These are phyloP conservation scores for Parathielavia hyrcaniae DNA, from an alignment of 495 filamentous ascomycete species.

Conservation along the genomic window DNA sequence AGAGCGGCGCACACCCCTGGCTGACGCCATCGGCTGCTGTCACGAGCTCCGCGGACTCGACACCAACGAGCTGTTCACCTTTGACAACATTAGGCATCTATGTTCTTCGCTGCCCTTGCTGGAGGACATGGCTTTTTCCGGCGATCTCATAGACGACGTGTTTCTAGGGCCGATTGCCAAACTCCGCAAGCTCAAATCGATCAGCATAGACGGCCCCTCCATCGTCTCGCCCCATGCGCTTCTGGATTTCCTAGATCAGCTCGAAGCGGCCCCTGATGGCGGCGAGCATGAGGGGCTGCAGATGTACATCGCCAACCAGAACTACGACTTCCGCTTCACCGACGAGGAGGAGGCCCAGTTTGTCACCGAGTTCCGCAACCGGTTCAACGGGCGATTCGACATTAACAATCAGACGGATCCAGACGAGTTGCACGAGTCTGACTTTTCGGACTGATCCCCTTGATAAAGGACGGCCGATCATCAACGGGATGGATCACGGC, in stretches of 20 bases:
- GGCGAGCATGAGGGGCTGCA: constrained; percentile 24
- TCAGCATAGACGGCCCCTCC: constrained; percentile 45
- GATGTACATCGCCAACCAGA: constrained; percentile 28
- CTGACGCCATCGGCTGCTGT: constrained; percentile 41
- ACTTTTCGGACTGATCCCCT: constrained; percentile 27
- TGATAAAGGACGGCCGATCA: too few species aligned
- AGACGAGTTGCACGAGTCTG: constrained; percentile 31
- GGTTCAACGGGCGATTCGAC: constrained; percentile 26
- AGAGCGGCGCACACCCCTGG: constrained; percentile 38
- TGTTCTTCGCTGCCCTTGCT: constrained; percentile 39
- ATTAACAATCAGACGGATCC: constrained; percentile 30
- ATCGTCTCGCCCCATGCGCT: constrained; percentile 44
- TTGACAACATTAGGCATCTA: constrained; percentile 11
- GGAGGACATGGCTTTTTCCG: constrained; percentile 52
- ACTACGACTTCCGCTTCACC: constrained; percentile 20
- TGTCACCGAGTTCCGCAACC: constrained; percentile 13
- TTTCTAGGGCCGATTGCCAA: constrained; percentile 40
- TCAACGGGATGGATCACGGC: too few species aligned
- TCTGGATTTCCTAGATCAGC: constrained; percentile 40
- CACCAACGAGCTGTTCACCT: constrained; percentile 23
- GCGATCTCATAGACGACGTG: constrained; percentile 47
- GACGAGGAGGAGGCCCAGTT: constrained; percentile 20
- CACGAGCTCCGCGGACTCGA: constrained; percentile 28
- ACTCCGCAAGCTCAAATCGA: constrained; percentile 36
- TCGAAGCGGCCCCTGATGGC: constrained; percentile 31